phyloP scores from a whole-genome alignment of 2,329 filamentous ascomycete genomes.

The Xylaria sp. region DNA sequence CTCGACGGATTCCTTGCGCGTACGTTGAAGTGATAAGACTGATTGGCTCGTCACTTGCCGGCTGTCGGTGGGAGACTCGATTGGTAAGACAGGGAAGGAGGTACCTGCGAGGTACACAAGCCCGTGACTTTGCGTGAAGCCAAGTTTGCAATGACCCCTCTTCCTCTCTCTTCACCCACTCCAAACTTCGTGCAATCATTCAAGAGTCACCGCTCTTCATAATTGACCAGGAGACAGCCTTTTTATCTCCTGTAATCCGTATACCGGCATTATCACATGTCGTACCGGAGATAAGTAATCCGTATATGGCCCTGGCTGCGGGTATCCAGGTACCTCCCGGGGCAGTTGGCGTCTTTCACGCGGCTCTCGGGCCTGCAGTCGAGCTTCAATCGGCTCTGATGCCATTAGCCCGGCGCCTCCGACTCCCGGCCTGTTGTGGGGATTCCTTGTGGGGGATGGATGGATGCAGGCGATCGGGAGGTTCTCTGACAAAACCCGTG shows the following conservation, averaged over 20 bases:
- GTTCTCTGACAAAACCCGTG: constrained; percentile 27
- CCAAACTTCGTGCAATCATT: too few species aligned
- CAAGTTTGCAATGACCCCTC: neutral
- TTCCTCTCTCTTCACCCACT: too few species aligned
- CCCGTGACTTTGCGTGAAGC: neutral
- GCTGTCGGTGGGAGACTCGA: neutral
- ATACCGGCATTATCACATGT: too few species aligned
- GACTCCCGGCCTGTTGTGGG: constrained; percentile 25
- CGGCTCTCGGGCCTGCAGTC: constrained; percentile 24
- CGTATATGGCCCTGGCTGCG: neutral
- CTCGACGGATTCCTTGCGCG: neutral
- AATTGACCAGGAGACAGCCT: too few species aligned
- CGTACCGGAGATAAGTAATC: neutral
- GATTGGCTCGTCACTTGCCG: neutral
- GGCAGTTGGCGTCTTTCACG: neutral
- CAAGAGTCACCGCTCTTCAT: too few species aligned
- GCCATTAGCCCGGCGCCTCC: constrained; percentile 18
- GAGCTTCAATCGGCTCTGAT: constrained; percentile 21
- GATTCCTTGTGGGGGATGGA: neutral
- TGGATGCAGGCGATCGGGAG: constrained; percentile 14
- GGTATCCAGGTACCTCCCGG: neutral
- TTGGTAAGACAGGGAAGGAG: neutral
- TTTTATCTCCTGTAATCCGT: too few species aligned
- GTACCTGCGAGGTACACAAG: neutral
- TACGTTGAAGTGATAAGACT: neutral